Base-by-base conservation (phyloP, 345 rosid genomes). In the Clarkia xantiana region DNA sequence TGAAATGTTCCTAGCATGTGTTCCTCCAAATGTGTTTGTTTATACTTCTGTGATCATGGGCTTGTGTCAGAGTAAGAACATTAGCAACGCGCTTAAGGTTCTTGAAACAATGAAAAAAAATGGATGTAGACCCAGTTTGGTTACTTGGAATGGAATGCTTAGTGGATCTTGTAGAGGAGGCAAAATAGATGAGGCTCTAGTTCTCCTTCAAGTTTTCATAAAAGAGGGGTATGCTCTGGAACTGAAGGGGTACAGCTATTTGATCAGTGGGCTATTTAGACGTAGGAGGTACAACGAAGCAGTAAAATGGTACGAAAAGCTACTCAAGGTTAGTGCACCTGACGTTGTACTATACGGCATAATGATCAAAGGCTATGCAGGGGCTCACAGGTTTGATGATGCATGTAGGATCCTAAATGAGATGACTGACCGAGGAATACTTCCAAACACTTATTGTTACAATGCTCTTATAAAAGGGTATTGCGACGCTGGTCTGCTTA, bases 391-490 rank as follows among this genome's bases (percentile, higher is more conserved):
- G 72, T 56, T 79, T 59, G 51, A 58, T 15, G 69, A 72, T 65
- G 96, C 83, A 0, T 20, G 81, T 67, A 48, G 42, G 54, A 63
- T 91, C 69, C 57, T 83, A 61, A 49, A 53, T 40, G 82, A 83
- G 70, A 91, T 91, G 96, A 57, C 68, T 11, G 69, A 74, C 48
- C 77, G 68, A 48, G 86, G 86, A 36, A 45, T 79, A 25, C 55
- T 17, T 44, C 98, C 96, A 15, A 85, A 86, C 71, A 74, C 81
- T 8, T 47, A 55, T 47, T 83, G 93, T 69, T 91, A 86, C 55
- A 91, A 91, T 72, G 89, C 84, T 65, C 53, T 91, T 64, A 81
- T 86, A 59, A 78, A 81, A 69, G 93, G 77, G 58, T 64, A 72
- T 19, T 91, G 96, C 55, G 84, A 79, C 23, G 43, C 45, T 52